Conservation (phyloP, 768 basidiomycete genomes). For the Phaffia australis region DNA sequence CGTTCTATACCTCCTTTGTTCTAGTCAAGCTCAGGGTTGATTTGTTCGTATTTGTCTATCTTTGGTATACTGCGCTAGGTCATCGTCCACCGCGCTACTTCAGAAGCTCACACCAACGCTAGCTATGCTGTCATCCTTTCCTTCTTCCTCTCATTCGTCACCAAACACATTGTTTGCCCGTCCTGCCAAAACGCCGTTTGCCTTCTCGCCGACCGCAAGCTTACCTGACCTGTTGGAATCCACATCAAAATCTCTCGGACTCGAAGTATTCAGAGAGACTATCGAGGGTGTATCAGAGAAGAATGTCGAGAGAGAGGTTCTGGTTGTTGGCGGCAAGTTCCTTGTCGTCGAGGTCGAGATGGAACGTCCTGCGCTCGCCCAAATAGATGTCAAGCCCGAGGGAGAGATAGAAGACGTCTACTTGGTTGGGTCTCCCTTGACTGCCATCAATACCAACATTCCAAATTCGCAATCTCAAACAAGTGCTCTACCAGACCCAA, state of each 20-base stretch:
- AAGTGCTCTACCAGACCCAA: too few species aligned
- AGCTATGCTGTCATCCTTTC: neutral
- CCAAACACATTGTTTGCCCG: neutral
- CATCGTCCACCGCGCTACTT: too few species aligned
- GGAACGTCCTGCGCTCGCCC: neutral
- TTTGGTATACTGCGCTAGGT: too few species aligned
- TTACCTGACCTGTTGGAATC: conserved; percentile 10
- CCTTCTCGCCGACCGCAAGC: neutral
- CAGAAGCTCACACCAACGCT: too few species aligned
- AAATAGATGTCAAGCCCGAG: neutral
- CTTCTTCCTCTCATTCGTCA: neutral
- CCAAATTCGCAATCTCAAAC: too few species aligned
- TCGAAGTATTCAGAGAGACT: conserved; percentile 20
- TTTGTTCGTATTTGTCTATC: too few species aligned
- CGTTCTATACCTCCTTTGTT: too few species aligned
- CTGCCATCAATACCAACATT: too few species aligned
- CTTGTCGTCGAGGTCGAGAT: conserved; percentile 19
- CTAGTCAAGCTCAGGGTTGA: too few species aligned
- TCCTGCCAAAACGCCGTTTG: conserved; percentile 1
- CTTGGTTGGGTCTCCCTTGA: too few species aligned
- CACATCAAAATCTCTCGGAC: conserved; percentile 13
- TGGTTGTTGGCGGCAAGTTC: conserved; percentile 16
- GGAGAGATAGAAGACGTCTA: neutral
- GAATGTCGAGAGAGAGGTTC: neutral
- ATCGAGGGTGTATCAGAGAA: neutral